Conservation (phyloP, 495 filamentous ascomycete species). For the Beverwykella pulmonaria region DNA sequence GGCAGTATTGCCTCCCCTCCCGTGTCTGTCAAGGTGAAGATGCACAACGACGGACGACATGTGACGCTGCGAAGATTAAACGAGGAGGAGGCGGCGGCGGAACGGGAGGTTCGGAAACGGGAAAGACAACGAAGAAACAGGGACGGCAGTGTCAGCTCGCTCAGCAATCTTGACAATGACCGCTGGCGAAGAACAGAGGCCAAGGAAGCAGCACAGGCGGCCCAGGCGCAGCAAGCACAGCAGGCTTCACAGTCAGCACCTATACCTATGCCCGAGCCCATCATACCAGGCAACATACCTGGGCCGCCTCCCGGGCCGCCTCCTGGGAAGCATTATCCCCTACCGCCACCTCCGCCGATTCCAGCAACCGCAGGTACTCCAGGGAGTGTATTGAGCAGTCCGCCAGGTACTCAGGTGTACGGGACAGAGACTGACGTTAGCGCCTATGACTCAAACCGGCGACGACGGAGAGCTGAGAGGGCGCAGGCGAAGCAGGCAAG, state of each 20-base stretch:
- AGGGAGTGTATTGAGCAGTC: constrained; percentile 33
- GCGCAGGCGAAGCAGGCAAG: constrained; percentile 40
- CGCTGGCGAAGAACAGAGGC: constrained; percentile 38
- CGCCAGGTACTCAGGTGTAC: constrained; percentile 35
- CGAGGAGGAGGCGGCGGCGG: constrained; percentile 75
- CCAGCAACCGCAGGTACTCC: constrained; percentile 15
- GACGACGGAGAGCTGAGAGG: constrained; percentile 47
- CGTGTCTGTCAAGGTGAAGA: constrained; percentile 77
- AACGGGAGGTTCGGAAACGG: constrained; percentile 57
- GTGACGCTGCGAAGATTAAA: constrained; percentile 80
- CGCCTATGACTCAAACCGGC: constrained; percentile 46
- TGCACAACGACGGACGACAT: constrained; percentile 77
- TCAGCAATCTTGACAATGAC: constrained; percentile 37
- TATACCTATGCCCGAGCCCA: constrained; percentile 18
- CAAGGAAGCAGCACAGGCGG: constrained; percentile 35
- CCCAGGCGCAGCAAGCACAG: constrained; percentile 22
- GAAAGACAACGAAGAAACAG: constrained; percentile 34
- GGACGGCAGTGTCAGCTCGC: constrained; percentile 39
- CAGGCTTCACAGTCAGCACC: constrained; percentile 3
- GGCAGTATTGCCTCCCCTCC: constrained; percentile 60
- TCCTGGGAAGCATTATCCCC: constrained; percentile 16
- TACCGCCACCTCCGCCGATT: constrained; percentile 43
- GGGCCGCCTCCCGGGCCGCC: constrained; percentile 26
- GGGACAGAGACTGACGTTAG: constrained; percentile 48
- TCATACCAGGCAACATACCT: constrained; percentile 2